Base-by-base conservation (phyloP, 2,329 filamentous ascomycete genomes). In the Beauveria sp. region DNA sequence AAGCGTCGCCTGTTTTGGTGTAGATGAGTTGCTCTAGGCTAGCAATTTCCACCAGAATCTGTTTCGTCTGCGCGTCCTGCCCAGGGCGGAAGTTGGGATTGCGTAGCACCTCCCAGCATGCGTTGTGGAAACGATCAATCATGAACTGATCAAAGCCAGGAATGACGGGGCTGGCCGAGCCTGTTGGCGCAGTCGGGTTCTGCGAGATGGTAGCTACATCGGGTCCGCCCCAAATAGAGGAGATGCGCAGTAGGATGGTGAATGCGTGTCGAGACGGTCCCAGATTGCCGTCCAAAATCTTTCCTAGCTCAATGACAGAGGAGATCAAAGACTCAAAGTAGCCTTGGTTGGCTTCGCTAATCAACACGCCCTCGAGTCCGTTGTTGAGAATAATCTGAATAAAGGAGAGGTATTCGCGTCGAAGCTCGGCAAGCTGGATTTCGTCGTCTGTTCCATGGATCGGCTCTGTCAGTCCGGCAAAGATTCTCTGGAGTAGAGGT, bases 361-460 rank as follows among this genome's bases (percentile, higher is more conserved):
- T 89, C 47, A 99, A 86, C 14, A 98, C 91, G 28, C 87, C 85
- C 10, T 90, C 91, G 5, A 99, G 84, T 60, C 96, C 90, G 71
- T 99, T 96, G 72, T 91, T 91, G 43, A 99, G 77, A 63, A 99
- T 92, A 62, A 96, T 88, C 56, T 92, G 85, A 65, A 99, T 79
- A 73, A 99, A 98, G 60, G 92, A 91, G n/a, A 99, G 81, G 69
- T 97, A 99, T 71, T 99, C 93, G 65, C 91, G 85, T 67, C 93
- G 89, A 63, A 99, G 81, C 75, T 98, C 95, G 18, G 86, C 88
- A 58, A 98, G 83, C 74, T 99, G 93, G 63, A 99, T 96, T 74
- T 96, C 92, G 70, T 99, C 95, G 71, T 99, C 95, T 5, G 95
- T 99, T 47, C 95, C 95, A 0, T 84, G 87, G 38, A 93, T 89